Percentiles rank a stretch among this genome's conserved stretches.
Evolutionary conservation across 2,329 filamentous ascomycete species (phyloP).

Genomic region (Cercospora sojina): DNA sequence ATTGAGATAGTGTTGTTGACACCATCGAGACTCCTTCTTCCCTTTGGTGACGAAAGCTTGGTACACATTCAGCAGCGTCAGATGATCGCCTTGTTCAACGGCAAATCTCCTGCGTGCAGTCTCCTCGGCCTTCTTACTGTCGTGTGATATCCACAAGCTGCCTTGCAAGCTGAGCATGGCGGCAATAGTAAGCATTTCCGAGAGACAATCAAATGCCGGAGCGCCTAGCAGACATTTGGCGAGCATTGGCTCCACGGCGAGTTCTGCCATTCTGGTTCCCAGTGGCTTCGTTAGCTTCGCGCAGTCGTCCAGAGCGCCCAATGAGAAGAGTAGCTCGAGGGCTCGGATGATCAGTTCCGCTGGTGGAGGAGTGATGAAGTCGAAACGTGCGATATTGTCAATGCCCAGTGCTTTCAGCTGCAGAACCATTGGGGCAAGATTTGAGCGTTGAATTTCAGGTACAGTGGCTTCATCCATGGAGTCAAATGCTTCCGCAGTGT

Average conservation of each 20-base stretch:
- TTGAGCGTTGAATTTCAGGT: constrained; percentile 89
- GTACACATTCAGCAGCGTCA: constrained; percentile 92
- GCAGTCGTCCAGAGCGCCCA: constrained; percentile 85
- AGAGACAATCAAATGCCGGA: constrained; percentile 71
- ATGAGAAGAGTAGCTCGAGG: constrained; percentile 80
- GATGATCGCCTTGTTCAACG: constrained; percentile 87
- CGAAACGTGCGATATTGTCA: constrained; percentile 88
- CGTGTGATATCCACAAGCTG: constrained; percentile 77
- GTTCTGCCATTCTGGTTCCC: constrained; percentile 87
- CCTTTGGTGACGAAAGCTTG: constrained; percentile 81
- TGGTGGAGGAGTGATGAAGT: constrained; percentile 83
- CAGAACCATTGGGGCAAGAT: constrained; percentile 81
- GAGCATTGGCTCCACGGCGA: constrained; percentile 95
- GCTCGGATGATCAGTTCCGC: constrained; percentile 81
- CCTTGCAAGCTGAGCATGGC: constrained; percentile 90
- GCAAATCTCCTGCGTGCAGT: constrained; percentile 77
- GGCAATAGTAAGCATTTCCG: constrained; percentile 85
- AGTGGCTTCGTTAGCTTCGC: constrained; percentile 86
- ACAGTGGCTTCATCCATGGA: constrained; percentile 68
- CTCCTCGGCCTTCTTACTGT: constrained; percentile 73
- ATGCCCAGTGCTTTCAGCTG: constrained; percentile 94
- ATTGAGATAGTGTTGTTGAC: constrained; percentile 81
- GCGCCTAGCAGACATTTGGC: constrained; percentile 80
- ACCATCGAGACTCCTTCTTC: constrained; percentile 81
- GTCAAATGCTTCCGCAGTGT: constrained; percentile 72